phyloP scores from a whole-genome alignment of 352 stramenopile genomes.

The Phytophthora capsici region DNA sequence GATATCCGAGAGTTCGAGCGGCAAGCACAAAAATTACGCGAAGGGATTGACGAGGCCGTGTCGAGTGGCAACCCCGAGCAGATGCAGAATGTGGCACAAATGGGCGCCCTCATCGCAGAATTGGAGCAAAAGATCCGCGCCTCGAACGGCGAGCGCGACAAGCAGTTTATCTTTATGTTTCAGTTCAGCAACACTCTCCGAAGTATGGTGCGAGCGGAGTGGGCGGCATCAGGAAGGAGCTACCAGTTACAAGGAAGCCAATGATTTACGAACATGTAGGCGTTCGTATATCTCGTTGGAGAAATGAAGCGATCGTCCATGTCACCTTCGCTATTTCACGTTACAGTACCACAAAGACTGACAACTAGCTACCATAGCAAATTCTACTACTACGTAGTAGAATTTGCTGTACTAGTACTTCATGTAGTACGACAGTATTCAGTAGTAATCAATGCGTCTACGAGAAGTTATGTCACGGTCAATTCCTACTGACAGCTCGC shows the following conservation, averaged over 20 bases:
- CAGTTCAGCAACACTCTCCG: slow-evolving; percentile 60
- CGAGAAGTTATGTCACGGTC: too few species aligned
- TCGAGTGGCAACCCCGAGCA: slow-evolving; percentile 47
- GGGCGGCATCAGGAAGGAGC: slow-evolving; percentile 24
- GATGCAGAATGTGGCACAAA: slow-evolving; percentile 48
- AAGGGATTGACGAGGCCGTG: slow-evolving; percentile 56
- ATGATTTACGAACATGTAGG: slow-evolving; percentile 1
- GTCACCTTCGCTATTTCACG: too few species aligned
- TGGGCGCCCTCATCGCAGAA: slow-evolving; percentile 45
- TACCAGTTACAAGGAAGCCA: slow-evolving; percentile 14
- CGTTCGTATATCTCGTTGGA: too few species aligned
- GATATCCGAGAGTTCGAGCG: slow-evolving; percentile 37
- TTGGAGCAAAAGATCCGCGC: slow-evolving; percentile 42
- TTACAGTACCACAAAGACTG: too few species aligned
- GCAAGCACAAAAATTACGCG: slow-evolving; percentile 38
- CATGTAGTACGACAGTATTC: too few species aligned
- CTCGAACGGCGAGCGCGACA: slow-evolving; percentile 48
- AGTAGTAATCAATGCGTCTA: too few species aligned
- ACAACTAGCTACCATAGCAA: too few species aligned
- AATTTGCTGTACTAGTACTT: too few species aligned
- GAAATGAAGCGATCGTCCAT: too few species aligned
- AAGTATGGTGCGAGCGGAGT: slow-evolving; percentile 41
- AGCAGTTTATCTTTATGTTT: slow-evolving; percentile 72
- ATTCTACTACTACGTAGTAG: too few species aligned
- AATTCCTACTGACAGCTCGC: too few species aligned